Evolutionary conservation across 2,329 filamentous ascomycete species (phyloP).

Genomic region (Gnomoniopsis sp.): DNA sequence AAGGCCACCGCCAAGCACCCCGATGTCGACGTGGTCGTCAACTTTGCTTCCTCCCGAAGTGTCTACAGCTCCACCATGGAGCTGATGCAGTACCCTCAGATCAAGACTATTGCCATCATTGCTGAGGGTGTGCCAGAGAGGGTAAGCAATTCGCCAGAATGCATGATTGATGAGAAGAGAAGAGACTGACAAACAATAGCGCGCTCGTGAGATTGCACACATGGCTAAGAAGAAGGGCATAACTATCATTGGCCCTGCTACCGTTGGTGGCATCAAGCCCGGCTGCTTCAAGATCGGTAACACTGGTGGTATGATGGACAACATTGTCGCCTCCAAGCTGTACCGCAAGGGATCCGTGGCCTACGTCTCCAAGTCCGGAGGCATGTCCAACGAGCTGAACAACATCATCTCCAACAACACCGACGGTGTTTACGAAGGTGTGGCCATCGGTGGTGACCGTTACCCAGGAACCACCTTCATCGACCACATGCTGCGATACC

Average conservation of each 20-base stretch:
- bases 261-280: conserved; percentile 98
- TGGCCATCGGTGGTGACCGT: conserved; percentile 98
- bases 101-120: conserved; percentile 99
- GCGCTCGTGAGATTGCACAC: conserved; percentile 96
- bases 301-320: conserved; percentile 99
- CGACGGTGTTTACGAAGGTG: conserved; percentile 97
- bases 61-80: conserved; percentile 99
- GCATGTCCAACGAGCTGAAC: conserved; percentile 99
- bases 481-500: conserved; percentile 94
- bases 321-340: conserved; percentile 99
- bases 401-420: conserved; percentile 97
- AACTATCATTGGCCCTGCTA: conserved; percentile 97
- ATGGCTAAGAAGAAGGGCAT: conserved; percentile 97
- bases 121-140: conserved; percentile 98
- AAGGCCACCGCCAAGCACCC: conserved; percentile 96
- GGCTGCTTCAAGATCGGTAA: conserved; percentile 99
- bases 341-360: conserved; percentile 99
- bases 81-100: conserved; percentile 93
- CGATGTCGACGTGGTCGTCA: conserved; percentile 96
- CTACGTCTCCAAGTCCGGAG: conserved; percentile 99
- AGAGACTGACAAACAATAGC: conserved; percentile 45
- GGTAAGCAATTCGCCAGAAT: conserved; percentile 51
- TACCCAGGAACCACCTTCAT: conserved; percentile 99
- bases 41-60: conserved; percentile 98
- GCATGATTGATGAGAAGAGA: conserved; percentile 20